phyloP scores from a whole-genome alignment of 805 yeast genomes.

The Komagataella phaffii region DNA sequence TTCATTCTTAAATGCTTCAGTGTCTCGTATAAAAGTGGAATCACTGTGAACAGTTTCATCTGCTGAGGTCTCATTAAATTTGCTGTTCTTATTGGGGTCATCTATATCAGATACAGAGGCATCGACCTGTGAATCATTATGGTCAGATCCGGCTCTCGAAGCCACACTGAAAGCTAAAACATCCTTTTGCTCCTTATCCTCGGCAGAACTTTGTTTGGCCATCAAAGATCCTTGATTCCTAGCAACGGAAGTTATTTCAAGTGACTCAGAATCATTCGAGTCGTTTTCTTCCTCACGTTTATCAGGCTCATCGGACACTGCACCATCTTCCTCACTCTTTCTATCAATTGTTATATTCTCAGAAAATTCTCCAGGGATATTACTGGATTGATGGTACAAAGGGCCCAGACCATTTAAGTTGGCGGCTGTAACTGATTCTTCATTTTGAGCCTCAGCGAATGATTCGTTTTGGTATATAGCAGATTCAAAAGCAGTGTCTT shows the following conservation, averaged over 20 bases:
- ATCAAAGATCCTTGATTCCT: not conserved
- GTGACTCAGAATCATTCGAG: not conserved
- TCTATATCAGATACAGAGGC: not conserved
- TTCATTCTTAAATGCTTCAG: not conserved
- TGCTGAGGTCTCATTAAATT: not conserved
- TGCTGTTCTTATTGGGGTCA: not conserved
- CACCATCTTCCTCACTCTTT: not conserved
- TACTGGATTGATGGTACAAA: too few relatives aligned
- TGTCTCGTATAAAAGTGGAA: not conserved
- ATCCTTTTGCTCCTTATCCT: not conserved
- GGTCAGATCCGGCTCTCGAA: not conserved
- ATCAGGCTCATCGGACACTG: not conserved
- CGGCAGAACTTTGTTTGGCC: not conserved
- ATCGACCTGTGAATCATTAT: not conserved
- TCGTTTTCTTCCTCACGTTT: not conserved
- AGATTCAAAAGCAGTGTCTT: not conserved
- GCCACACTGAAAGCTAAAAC: not conserved
- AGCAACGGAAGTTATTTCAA: not conserved
- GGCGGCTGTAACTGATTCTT: too few relatives aligned
- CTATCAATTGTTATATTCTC: too few relatives aligned
- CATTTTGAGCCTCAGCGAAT: too few relatives aligned
- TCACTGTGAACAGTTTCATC: not conserved
- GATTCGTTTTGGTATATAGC: not conserved
- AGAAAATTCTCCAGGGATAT: too few relatives aligned
- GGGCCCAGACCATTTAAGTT: too few relatives aligned